Base-by-base conservation (phyloP, 129 eudicot species). In the Pulicaria dysenterica region DNA sequence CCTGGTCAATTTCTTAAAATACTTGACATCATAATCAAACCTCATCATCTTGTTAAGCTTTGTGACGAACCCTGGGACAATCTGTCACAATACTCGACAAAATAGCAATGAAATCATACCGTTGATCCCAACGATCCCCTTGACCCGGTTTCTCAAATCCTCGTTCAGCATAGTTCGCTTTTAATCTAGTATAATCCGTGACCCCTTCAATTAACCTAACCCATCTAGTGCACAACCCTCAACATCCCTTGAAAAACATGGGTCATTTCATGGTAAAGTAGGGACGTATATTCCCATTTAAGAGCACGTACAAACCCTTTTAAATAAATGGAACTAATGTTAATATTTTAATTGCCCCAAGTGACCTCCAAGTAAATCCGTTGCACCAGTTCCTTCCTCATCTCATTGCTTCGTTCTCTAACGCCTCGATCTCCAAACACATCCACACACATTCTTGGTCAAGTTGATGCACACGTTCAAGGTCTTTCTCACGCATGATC, bases 241-340 rank as follows among this genome's bases (percentile, higher is more conserved):
- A 8, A 81, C 84, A 40, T 59, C 36, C 85, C 83, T 42, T 79
- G 85, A 66, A 77, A 80, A 8, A 67, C 41, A 49, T 80, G 88
- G 9, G 85, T 73, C 77, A 77, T 62, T 53, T 84, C 88, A 58
- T 84, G 88, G 78, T 77, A 77, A 15, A 82, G 4, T 0, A 51
- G 61, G 61, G 60, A 48, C 41, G 61, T 48, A 8, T 49, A 68
- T 50, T 68, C n/a, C 73, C 73, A 68, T 15, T 37, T 68, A 5
- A 50, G 13, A 48, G 49, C 64, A 12, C 41, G 58, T 42, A 49
- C 6, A 24, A 13, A 45, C 17, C 17, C 71, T 4, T 74, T 24
- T 6, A 74, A 19, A 31, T 41, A 64, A 53, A 24, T 42, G 3
- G 73, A 24, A 65, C 73, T 75, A 4, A 64, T 34, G 12, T 75